phyloP scores from a whole-genome alignment of 2,329 filamentous ascomycete species.

The Stemphylium vesicarium region DNA sequence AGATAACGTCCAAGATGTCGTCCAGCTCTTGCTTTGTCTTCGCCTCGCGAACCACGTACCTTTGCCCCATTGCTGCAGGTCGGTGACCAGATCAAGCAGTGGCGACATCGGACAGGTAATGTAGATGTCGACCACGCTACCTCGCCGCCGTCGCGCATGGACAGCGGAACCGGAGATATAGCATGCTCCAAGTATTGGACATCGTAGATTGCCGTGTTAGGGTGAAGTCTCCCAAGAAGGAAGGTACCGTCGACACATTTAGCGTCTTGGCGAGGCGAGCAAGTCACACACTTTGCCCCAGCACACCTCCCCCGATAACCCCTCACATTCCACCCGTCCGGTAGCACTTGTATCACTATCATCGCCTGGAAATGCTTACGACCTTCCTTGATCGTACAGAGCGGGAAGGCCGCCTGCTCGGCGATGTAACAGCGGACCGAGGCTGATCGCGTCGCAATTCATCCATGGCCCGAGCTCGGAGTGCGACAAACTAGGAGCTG shows the following conservation, averaged over 20 bases:
- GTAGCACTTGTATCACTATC: constrained; percentile 33
- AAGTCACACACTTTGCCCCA: constrained; percentile 25
- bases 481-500: constrained; percentile 11
- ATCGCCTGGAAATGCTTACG: constrained; percentile 22
- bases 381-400: constrained; percentile 34
- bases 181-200: constrained; percentile 26
- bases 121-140: constrained; percentile 15
- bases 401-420: constrained; percentile 11
- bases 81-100: constrained; percentile 27
- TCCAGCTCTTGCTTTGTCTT: constrained; percentile 39
- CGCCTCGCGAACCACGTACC: constrained; percentile 36
- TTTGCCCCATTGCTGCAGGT: constrained; percentile 22
- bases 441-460: constrained; percentile 23
- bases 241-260: constrained; percentile 28
- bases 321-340: constrained; percentile 21
- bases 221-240: constrained; percentile 28
- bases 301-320: constrained; percentile 25
- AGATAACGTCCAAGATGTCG: constrained; percentile 41
- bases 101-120: constrained; percentile 26
- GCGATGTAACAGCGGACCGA: constrained; percentile 18
- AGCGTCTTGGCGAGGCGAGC: constrained; percentile 31
- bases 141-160: constrained; percentile 25
- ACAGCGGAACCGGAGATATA: constrained; percentile 37
- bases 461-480: constrained; percentile 35
- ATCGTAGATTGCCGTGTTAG: constrained; percentile 31